Evolutionary conservation across 108 stramenopile species (phyloP), one percentile per base, ranked within the genome.

Genomic region (Cyclotella sp.): DNA sequence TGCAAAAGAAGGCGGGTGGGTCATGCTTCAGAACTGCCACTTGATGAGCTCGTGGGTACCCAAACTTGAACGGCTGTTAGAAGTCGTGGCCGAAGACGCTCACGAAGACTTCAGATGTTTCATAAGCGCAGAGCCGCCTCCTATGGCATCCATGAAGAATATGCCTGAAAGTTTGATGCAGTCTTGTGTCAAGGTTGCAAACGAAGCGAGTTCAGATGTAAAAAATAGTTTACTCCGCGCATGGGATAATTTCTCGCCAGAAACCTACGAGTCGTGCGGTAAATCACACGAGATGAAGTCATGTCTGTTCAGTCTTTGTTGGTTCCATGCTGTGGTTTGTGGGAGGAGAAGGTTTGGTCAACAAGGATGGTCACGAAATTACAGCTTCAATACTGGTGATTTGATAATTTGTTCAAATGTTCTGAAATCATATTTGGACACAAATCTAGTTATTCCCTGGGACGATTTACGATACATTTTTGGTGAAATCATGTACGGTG

Each of bases 401-500:
- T 68, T 92, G 54, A 60, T 82, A 26, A 90, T 92, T 59, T 91
- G 89, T 70, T 73, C 82, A 46, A 89, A 93, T 59, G 90, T 93
- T 34, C 60, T 93, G 52, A 29, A 68, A 63, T 72, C 75, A 21
- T 92, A 91, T 68, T 72, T 94, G 54, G 79, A 91, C 59, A 83
- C 87, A 45, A 91, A 87, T 78, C 70, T 68, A 14, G 71, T 58
- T 15, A 79, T 92, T n/a, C 91, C 92, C 21, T 95, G 92, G 92
- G 86, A 91, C 40, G 94, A 95, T 64, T 64, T 95, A 14, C 83
- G 92, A 34, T 95, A 92, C 67, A 92, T 93, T 54, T 90, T 95
- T 73, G 94, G 92, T 14, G 92, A 95, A 82, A 90, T 95, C 64
- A 92, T 95, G 91, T 95, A 95, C 73, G 94, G 94, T 13, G 92